phyloP scores from a whole-genome alignment of 768 basidiomycete species.

The Hysterangium stoloniferum region DNA sequence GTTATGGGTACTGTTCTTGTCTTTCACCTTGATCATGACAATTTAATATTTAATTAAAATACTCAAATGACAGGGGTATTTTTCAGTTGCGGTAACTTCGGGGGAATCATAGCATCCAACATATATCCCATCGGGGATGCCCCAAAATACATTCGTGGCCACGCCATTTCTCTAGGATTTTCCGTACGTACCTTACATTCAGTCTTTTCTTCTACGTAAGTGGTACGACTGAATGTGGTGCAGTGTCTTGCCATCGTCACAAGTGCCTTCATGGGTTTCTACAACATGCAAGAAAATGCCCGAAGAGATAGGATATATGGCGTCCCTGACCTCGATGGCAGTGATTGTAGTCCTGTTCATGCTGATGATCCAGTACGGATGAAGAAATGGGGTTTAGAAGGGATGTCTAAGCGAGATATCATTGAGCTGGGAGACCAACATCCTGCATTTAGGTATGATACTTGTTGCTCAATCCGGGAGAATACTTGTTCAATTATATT shows the following conservation, averaged over 20 bases:
- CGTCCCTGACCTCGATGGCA: conserved; percentile 16
- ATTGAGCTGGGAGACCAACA: conserved; percentile 9
- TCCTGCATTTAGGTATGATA: conserved; percentile 11
- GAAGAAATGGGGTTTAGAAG: conserved; percentile 10
- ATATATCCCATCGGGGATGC: conserved; percentile 15
- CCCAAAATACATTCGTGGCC: conserved; percentile 19
- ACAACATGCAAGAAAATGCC: conserved; percentile 27
- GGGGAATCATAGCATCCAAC: conserved; percentile 18
- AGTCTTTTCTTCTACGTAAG: background rate
- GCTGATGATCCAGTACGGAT: background rate
- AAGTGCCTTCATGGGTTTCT: conserved; percentile 20
- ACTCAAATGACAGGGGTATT: conserved; percentile 13
- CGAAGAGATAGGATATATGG: conserved; percentile 28
- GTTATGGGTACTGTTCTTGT: conserved; percentile 18
- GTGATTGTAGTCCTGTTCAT: conserved; percentile 6
- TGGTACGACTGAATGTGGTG: background rate
- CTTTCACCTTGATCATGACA: background rate
- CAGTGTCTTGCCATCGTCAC: conserved; percentile 14
- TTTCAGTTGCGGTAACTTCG: conserved; percentile 21
- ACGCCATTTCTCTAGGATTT: conserved; percentile 20
- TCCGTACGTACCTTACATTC: conserved; percentile 10
- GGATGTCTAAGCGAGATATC: conserved; percentile 4
- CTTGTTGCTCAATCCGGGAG: too few species aligned
- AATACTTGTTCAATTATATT: too few species aligned
- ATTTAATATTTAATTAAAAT: background rate